phyloP scores from a whole-genome alignment of 176 grass and related monocot species.

The Puccinellia tenuiflora region DNA sequence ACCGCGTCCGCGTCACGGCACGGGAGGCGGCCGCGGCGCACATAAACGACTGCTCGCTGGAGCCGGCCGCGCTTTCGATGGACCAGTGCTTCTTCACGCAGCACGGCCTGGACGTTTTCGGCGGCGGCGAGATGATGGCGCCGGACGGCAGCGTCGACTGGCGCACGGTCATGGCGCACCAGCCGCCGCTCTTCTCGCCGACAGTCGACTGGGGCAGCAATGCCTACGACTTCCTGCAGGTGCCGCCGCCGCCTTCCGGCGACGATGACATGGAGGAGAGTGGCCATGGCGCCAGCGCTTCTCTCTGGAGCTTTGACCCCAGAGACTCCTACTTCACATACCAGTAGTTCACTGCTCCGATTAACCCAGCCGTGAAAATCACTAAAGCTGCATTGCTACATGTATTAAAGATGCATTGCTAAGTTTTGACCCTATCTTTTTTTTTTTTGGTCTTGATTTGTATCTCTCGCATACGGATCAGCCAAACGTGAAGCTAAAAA shows the following conservation, averaged over 20 bases:
- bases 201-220: conserved; percentile 28
- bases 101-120: background rate
- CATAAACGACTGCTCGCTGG: conserved; percentile 6
- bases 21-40: conserved; percentile 22
- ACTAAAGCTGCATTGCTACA: conserved; percentile 1
- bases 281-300: conserved; percentile 23
- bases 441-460: background rate
- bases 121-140: background rate
- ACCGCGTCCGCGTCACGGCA: conserved; percentile 26
- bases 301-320: conserved; percentile 42
- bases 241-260: background rate
- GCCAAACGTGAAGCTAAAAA: background rate
- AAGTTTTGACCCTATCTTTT: background rate
- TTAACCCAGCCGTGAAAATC: background rate
- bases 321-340: conserved; percentile 35
- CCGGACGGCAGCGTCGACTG: conserved; percentile 49
- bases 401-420: background rate
- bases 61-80: background rate
- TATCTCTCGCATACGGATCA: background rate
- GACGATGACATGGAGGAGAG: conserved; percentile 41
- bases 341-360: background rate
- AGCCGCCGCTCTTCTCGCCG: conserved; percentile 46
- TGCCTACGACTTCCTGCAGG: conserved; percentile 44
- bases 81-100: background rate
- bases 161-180: conserved; percentile 40